These are phyloP conservation scores for Cajanus cajan DNA, from an alignment of 306 rosid species.

Conservation along the genomic window DNA sequence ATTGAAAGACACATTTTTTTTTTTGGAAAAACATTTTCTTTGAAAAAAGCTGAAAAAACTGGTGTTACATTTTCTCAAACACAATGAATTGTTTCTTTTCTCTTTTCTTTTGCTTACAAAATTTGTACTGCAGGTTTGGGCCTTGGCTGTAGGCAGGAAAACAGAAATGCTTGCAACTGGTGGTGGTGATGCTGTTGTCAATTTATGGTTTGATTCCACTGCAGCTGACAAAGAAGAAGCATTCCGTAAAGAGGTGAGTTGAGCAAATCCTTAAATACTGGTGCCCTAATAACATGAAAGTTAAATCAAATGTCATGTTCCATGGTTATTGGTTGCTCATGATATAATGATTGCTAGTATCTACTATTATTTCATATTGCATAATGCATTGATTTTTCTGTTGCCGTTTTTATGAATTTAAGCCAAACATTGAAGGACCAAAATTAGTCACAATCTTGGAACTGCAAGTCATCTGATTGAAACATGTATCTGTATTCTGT, in stretches of 20 bases:
- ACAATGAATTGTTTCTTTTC: not conserved
- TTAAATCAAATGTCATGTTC: not conserved
- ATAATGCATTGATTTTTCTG: not conserved
- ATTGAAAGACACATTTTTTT: not conserved
- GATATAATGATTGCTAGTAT: not conserved
- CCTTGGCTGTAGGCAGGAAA: constrained; percentile 84
- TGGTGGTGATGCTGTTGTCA: constrained; percentile 80
- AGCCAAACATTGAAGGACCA: not conserved
- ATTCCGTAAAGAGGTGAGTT: constrained; percentile 71
- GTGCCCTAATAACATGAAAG: not conserved
- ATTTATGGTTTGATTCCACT: constrained; percentile 87
- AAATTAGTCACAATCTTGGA: not conserved
- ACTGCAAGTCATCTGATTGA: not conserved
- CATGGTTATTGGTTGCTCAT: not conserved
- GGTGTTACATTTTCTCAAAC: not conserved
- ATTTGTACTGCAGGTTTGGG: constrained; percentile 73
- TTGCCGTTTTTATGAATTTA: not conserved
- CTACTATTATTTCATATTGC: not conserved
- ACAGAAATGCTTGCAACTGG: constrained; percentile 96
- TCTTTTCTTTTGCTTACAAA: constrained; percentile 29
- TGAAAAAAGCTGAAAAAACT: not conserved
- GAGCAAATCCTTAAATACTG: not conserved
- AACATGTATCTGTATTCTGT: not conserved
- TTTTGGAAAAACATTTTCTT: not conserved
- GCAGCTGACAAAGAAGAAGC: constrained; percentile 85